Evolutionary conservation across 2,329 filamentous ascomycete species (phyloP).

Genomic region (Mollisia scopiformis): DNA sequence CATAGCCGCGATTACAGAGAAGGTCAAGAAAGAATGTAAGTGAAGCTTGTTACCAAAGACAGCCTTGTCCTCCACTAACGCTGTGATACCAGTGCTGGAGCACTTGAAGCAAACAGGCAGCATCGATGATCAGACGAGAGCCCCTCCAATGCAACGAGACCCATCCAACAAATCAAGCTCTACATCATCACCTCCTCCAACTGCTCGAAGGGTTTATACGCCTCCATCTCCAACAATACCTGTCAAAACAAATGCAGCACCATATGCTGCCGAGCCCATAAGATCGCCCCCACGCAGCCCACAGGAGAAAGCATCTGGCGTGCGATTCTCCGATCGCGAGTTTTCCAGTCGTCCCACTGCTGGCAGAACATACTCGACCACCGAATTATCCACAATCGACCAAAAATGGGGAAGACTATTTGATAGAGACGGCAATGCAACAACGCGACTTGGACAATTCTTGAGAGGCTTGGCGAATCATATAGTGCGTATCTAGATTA

Average conservation of each 20-base stretch:
- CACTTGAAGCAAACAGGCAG: slow-evolving; percentile 39
- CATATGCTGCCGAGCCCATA: slow-evolving; percentile 29
- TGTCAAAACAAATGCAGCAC: slow-evolving; percentile 35
- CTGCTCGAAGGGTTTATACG: slow-evolving; percentile 49
- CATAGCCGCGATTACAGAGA: slow-evolving; percentile 62
- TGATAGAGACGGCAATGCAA: slow-evolving; percentile 67
- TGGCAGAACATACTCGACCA: slow-evolving; percentile 34
- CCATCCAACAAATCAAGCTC: slow-evolving; percentile 46
- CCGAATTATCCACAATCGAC: slow-evolving; percentile 63
- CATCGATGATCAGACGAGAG: slow-evolving; percentile 32
- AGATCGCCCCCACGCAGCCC: slow-evolving; percentile 27
- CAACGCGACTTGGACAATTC: slow-evolving; percentile 69
- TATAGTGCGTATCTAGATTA: slow-evolving; percentile 55
- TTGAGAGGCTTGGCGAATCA: slow-evolving; percentile 74
- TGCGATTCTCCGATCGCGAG: slow-evolving; percentile 32
- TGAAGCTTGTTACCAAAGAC: slow-evolving; percentile 38
- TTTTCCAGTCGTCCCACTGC: slow-evolving; percentile 1
- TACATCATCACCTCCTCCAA: slow-evolving; percentile 47
- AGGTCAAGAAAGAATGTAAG: slow-evolving; percentile 56
- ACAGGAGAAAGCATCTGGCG: slow-evolving; percentile 14
- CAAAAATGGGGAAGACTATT: slow-evolving; percentile 80
- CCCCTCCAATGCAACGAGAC: slow-evolving; percentile 41
- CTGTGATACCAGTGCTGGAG: slow-evolving; percentile 32
- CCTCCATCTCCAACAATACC: slow-evolving; percentile 53
- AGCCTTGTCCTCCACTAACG: slow-evolving; percentile 24